These are phyloP conservation scores for Pseudogymnoascus sp. DNA, from an alignment of 2,329 filamentous ascomycete species.

Conservation along the genomic window DNA sequence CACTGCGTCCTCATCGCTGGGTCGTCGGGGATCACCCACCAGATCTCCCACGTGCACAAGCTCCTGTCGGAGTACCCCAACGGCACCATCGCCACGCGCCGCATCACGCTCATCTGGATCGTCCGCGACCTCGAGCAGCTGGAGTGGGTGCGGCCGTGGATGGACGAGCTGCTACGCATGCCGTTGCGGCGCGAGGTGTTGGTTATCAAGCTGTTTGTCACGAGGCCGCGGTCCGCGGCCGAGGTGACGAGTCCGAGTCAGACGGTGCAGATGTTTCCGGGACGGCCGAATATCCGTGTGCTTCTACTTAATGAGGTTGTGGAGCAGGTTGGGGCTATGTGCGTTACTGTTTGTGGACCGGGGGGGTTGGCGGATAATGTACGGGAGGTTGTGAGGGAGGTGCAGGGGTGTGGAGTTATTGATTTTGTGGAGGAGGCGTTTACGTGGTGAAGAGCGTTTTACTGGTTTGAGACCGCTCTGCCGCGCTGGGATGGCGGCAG, in stretches of 20 bases:
- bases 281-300: constrained; percentile 72
- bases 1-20: constrained; percentile 86
- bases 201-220: constrained; percentile 83
- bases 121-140: constrained; percentile 82
- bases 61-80: constrained; percentile 61
- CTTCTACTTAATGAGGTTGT: constrained; percentile 76
- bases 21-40: constrained; percentile 91
- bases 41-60: constrained; percentile 78
- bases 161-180: constrained; percentile 66
- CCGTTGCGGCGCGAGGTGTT: constrained; percentile 74
- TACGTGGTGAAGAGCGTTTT: constrained; percentile 32
- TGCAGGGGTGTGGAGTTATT: constrained; percentile 53
- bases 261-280: constrained; percentile 86
- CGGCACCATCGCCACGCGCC: constrained; percentile 69
- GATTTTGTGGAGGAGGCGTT: constrained; percentile 76
- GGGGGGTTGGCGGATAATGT: constrained; percentile 71
- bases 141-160: constrained; percentile 89
- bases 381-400: constrained; percentile 54
- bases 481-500: background rate
- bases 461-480: background rate
- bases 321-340: constrained; percentile 80
- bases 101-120: constrained; percentile 82
- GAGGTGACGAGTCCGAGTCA: constrained; percentile 68
- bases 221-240: constrained; percentile 72
- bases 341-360: constrained; percentile 71